Percentiles rank a stretch among this genome's conserved stretches.
phyloP scores from a whole-genome alignment of 441 rosid genomes.

The Isatis lusitanica region DNA sequence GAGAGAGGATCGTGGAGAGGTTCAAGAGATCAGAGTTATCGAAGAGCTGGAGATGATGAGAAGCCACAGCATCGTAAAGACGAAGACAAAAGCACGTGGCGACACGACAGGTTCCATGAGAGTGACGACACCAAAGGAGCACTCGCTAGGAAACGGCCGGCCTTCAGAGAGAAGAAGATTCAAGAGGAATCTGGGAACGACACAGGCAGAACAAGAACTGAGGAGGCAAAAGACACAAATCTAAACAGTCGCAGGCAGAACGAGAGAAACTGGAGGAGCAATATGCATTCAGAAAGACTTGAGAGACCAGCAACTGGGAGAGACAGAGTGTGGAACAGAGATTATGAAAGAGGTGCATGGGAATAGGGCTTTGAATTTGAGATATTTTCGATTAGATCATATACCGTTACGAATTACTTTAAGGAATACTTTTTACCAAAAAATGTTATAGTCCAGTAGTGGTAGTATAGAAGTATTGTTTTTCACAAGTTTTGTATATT shows the following conservation, averaged over 20 bases:
- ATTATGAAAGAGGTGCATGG: slow-evolving; percentile 53
- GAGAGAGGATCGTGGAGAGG: slow-evolving; percentile 66
- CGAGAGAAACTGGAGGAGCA: slow-evolving; percentile 48
- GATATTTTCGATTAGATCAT: no score
- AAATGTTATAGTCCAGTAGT: not conserved
- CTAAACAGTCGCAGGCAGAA: slow-evolving; percentile 45
- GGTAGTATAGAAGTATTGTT: not conserved
- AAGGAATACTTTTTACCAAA: no score
- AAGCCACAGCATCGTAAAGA: slow-evolving; percentile 46
- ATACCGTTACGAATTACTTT: no score
- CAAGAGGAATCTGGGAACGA: slow-evolving; percentile 43
- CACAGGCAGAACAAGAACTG: slow-evolving; percentile 37
- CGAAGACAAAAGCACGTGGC: slow-evolving; percentile 48
- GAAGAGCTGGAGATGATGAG: slow-evolving; percentile 48
- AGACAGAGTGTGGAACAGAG: slow-evolving; percentile 49
- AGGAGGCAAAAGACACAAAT: slow-evolving; percentile 39
- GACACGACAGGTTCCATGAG: slow-evolving; percentile 66
- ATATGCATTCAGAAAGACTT: slow-evolving; percentile 40
- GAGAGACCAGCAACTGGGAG: slow-evolving; percentile 45
- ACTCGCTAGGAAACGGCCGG: slow-evolving; percentile 65
- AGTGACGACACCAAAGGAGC: slow-evolving; percentile 52
- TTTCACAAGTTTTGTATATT: no score
- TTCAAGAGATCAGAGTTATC: slow-evolving; percentile 49
- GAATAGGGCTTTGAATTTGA: no score
- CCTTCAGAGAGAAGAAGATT: slow-evolving; percentile 78